Conservation (phyloP, 2,329 filamentous ascomycete genomes). For the Escovopsis sp. region DNA sequence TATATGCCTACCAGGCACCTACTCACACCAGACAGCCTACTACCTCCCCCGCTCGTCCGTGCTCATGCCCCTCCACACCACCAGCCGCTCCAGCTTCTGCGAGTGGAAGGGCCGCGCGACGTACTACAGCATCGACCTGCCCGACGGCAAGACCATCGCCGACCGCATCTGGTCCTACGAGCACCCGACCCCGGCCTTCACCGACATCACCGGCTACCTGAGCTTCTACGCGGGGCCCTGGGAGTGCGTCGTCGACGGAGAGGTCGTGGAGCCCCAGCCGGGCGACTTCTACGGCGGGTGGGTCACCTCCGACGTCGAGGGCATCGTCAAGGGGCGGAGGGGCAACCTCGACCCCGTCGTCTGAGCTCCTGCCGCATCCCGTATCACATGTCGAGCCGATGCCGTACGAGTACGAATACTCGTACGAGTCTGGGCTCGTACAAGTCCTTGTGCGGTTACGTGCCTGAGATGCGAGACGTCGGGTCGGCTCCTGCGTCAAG, state of each 20-base stretch:
- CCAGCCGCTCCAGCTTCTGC: constrained; percentile 31
- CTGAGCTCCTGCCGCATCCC: constrained; percentile 3
- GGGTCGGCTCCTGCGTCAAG: no score
- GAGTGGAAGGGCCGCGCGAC: constrained; percentile 47
- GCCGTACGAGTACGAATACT: no score
- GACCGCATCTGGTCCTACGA: constrained; percentile 46
- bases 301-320: constrained; percentile 44
- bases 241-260: constrained; percentile 47
- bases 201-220: constrained; percentile 37
- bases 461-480: no score
- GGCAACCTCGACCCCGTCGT: constrained; percentile 24
- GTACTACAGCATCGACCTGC: constrained; percentile 35
- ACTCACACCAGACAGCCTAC: constrained; percentile 27
- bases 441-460: no score
- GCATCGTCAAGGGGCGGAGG: constrained; percentile 28
- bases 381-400: background rate
- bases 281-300: constrained; percentile 51
- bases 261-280: constrained; percentile 41
- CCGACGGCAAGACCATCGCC: constrained; percentile 22
- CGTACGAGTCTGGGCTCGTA: no score
- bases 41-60: constrained; percentile 40
- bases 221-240: constrained; percentile 46
- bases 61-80: constrained; percentile 29
- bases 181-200: constrained; percentile 34
- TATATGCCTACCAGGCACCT: background rate